Percentiles rank a stretch among this genome's conserved stretches.
Conservation (phyloP, 495 filamentous ascomycete species). For the Trichocladium antarcticum region DNA sequence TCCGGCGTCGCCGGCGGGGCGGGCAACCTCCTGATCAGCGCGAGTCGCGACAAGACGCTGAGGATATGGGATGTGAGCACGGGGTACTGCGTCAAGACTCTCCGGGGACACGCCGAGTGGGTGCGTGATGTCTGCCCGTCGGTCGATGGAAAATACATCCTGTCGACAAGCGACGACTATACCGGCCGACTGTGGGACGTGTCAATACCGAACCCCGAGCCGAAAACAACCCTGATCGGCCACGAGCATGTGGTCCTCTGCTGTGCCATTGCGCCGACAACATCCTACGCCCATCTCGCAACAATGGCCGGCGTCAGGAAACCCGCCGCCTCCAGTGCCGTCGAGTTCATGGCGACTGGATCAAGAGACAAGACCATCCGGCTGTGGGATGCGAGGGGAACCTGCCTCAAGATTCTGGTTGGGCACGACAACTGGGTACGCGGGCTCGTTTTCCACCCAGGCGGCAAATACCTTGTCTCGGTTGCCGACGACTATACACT, state of each 20-base stretch:
- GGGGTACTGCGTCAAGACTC: constrained; percentile 80
- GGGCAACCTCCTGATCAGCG: constrained; percentile 71
- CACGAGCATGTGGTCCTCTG: constrained; percentile 89
- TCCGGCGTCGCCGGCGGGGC: constrained; percentile 57
- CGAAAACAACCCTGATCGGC: constrained; percentile 69
- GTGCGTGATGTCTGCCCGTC: constrained; percentile 76
- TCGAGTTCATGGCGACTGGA: constrained; percentile 87
- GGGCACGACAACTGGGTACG: constrained; percentile 98
- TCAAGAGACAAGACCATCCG: constrained; percentile 84
- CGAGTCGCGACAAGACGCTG: constrained; percentile 71
- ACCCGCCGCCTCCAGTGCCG: constrained; percentile 55
- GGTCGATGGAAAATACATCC: constrained; percentile 67
- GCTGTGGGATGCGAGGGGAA: constrained; percentile 80
- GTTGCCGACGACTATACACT: constrained; percentile 86
- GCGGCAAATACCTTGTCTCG: constrained; percentile 82
- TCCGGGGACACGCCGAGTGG: constrained; percentile 78
- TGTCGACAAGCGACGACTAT: constrained; percentile 74
- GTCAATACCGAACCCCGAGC: constrained; percentile 55
- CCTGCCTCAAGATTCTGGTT: constrained; percentile 71
- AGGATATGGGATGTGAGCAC: constrained; percentile 89
- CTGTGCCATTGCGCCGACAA: constrained; percentile 74
- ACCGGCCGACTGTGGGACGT: constrained; percentile 79
- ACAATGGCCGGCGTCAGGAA: constrained; percentile 76
- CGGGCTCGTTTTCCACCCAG: constrained; percentile 79
- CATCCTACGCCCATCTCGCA: constrained; percentile 66